phyloP scores from a whole-genome alignment of 805 yeast species.

The Metschnikowia proteae region DNA sequence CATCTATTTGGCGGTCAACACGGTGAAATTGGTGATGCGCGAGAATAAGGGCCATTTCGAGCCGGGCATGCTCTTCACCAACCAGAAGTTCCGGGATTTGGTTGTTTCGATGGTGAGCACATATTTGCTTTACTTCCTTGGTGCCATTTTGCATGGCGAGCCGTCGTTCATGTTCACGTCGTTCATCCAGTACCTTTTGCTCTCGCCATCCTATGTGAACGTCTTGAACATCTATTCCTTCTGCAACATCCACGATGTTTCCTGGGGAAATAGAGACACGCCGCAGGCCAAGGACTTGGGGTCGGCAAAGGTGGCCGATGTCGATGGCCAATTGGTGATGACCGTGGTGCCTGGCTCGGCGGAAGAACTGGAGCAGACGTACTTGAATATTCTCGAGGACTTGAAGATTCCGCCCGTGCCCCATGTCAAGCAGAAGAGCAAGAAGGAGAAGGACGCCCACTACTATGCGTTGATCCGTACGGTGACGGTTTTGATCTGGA shows the following conservation, averaged over 20 bases:
- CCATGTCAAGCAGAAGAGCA: constrained; percentile 15
- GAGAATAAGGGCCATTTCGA: constrained; percentile 39
- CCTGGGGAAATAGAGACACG: constrained; percentile 97
- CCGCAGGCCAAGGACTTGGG: constrained; percentile 69
- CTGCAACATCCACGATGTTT: constrained; percentile 92
- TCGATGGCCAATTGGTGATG: constrained; percentile 38
- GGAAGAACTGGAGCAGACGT: constrained; percentile 72
- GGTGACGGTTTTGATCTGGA: constrained; percentile 84
- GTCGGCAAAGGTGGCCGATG: constrained; percentile 61
- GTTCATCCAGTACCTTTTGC: constrained; percentile 73
- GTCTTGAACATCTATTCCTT: constrained; percentile 92
- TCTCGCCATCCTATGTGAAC: constrained; percentile 88
- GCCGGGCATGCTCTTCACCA: constrained; percentile 49
- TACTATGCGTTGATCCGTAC: constrained; percentile 91
- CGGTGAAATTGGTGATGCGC: constrained; percentile 55
- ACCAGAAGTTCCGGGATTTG: constrained; percentile 77
- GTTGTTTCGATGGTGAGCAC: constrained; percentile 84
- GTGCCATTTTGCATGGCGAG: constrained; percentile 78
- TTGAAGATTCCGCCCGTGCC: constrained; percentile 41
- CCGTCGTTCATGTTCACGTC: constrained; percentile 93
- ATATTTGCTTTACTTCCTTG: constrained; percentile 71
- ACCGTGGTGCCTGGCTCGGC: constrained; percentile 60
- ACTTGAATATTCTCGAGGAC: constrained; percentile 59
- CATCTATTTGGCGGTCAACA: constrained; percentile 68
- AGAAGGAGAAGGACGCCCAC: constrained; percentile 49